Evolutionary conservation across 176 grass and related monocot species (phyloP).

Genomic region (Musa itinerans): DNA sequence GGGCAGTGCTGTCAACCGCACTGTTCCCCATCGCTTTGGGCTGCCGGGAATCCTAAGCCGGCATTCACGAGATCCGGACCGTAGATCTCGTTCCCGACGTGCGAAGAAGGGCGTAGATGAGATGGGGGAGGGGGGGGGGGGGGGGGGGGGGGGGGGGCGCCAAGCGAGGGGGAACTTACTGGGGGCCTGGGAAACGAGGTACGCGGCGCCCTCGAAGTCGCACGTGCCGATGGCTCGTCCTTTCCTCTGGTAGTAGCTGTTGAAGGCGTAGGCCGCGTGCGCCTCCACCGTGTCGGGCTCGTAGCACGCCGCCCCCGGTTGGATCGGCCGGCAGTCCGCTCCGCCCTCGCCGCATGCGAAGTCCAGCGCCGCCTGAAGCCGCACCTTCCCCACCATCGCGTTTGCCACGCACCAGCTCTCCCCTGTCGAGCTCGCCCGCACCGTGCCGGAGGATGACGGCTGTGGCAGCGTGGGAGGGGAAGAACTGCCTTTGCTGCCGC

Average conservation of each 20-base stretch:
- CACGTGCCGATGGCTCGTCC: slow-evolving; percentile 54
- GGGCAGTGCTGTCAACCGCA: slow-evolving; percentile 2
- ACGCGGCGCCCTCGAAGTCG: slow-evolving; percentile 71
- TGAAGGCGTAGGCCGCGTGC: slow-evolving; percentile 69
- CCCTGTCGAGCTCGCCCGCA: slow-evolving; percentile 39
- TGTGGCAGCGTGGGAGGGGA: background rate
- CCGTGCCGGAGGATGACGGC: slow-evolving; percentile 5
- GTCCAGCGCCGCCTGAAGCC: slow-evolving; percentile 65
- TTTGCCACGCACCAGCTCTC: slow-evolving; percentile 88
- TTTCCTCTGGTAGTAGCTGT: slow-evolving; percentile 69
- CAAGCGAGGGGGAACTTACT: slow-evolving; percentile 24
- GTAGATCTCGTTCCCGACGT: background rate
- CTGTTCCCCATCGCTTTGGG: background rate
- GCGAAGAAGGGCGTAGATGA: background rate
- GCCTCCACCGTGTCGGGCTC: slow-evolving; percentile 78
- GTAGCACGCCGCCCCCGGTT: slow-evolving; percentile 69
- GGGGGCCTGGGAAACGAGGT: slow-evolving; percentile 49
- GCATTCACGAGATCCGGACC: too few species aligned
- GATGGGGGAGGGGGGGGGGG: too few species aligned
- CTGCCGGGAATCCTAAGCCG: background rate
- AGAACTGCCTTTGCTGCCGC: background rate
- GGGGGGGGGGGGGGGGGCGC: too few species aligned
- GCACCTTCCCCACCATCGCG: slow-evolving; percentile 27
- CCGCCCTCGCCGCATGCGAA: slow-evolving; percentile 74
- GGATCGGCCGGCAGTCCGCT: slow-evolving; percentile 72